phyloP scores from a whole-genome alignment of 208 protist genomes.

The Wallacemonas sp. region DNA sequence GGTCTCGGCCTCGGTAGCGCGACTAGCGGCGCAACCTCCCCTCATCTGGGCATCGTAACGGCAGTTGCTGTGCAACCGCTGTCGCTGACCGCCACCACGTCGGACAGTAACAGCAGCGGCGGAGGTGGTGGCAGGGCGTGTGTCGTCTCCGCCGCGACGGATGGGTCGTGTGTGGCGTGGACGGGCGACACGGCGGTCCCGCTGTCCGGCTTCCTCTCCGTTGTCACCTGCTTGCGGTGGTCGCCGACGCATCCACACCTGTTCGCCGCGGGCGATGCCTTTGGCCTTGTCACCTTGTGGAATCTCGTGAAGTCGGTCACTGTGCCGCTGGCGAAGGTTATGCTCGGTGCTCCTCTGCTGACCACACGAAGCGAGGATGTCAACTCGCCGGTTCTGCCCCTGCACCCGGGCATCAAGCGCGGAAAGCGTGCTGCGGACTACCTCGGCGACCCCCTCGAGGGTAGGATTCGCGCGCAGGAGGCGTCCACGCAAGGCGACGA shows the following conservation, averaged over 20 bases:
- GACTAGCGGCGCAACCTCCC: background rate
- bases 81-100: background rate
- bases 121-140: slow-evolving; percentile 34
- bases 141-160: slow-evolving; percentile 43
- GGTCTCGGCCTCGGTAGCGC: slow-evolving; percentile 3
- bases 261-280: slow-evolving; percentile 63
- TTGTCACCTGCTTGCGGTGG: slow-evolving; percentile 60
- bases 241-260: slow-evolving; percentile 57
- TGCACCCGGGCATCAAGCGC: background rate
- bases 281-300: slow-evolving; percentile 60
- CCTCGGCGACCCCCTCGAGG: background rate
- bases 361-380: background rate
- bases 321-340: slow-evolving; percentile 39
- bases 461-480: background rate
- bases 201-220: slow-evolving; percentile 50
- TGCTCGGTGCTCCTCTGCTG: slow-evolving; percentile 7
- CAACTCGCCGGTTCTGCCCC: slow-evolving; percentile 1
- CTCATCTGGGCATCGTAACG: slow-evolving; percentile 28
- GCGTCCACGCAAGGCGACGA: background rate
- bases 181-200: slow-evolving; percentile 25
- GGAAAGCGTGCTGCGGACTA: background rate
- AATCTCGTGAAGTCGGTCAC: slow-evolving; percentile 37
- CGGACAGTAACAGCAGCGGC: background rate
- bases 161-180: slow-evolving; percentile 62
- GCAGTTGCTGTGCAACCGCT: slow-evolving; percentile 51